Base-by-base conservation (phyloP, 2,329 filamentous ascomycete genomes). In the Simplicillium aogashimaense region DNA sequence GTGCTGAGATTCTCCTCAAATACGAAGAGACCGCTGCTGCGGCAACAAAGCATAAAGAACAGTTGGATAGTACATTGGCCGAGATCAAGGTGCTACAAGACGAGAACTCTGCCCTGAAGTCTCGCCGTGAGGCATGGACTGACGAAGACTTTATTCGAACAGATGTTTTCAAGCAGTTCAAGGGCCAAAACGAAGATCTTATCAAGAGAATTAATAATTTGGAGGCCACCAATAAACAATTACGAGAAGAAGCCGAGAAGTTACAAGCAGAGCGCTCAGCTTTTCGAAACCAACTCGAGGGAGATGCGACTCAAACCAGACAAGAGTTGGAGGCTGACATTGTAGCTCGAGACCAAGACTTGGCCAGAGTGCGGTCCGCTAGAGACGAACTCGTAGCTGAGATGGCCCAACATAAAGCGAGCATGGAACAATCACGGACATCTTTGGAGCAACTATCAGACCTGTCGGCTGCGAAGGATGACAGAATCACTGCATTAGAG, bases 111-210 rank as follows among this genome's bases (percentile, higher is more conserved):
- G 74, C 79, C 5, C 65, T 90, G 29, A 88, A 72, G 52, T 63
- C 67, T 13, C 72, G 81, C 57, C 70, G 85, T 36, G 80, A 86
- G 12, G 81, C 76, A 41, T 67, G 89, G 35, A 83, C 85, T 0
- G 92, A 98, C 53, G 92, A 98, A 46, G 92, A 98, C 52, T 97
- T 94, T 56, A 81, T 88, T 32, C 81, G 87, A 42, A 95, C 88
- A 4, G 88, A 95, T 52, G 73, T 95, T 3, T 98, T 95, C 72
- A 97, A 95, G 63, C 79, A 85, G 46, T 75, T 95, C 54, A 94
- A 89, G 63, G 76, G 75, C 17, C 87, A 95, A 53, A 86, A 94
- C 52, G 92, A 97, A 54, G 90, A 97, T 51, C 76, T 94, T 8
- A 87, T 95, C 50, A 90, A 86, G 59, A 81, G 87, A 30, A 81